A percentile compares a stretch with the other conserved stretches of the same genome.
phyloP scores from a whole-genome alignment of 495 filamentous ascomycete species.

The Aspergillus carlsbadensis region DNA sequence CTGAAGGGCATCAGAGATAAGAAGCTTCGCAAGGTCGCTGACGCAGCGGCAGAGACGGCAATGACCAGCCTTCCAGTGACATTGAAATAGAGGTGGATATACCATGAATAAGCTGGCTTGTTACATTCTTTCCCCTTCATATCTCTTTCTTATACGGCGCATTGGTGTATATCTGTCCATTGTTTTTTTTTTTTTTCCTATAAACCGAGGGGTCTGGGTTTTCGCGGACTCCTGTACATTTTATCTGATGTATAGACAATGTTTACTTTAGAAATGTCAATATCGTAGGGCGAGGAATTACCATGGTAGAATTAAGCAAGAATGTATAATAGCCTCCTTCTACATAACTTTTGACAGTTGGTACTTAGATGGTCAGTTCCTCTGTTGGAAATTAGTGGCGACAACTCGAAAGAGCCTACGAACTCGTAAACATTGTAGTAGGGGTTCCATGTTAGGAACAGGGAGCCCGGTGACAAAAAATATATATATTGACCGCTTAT shows the following conservation, averaged over 20 bases:
- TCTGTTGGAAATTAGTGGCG: too few relatives aligned
- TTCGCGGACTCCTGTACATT: conserved; percentile 18
- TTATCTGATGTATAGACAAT: conserved; percentile 19
- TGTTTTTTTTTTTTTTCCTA: conserved; percentile 15
- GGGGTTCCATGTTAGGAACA: too few relatives aligned
- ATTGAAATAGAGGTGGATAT: conserved; percentile 35
- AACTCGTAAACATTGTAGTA: too few relatives aligned
- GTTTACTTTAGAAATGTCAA: background rate
- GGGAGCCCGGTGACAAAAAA: background rate
- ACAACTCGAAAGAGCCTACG: too few relatives aligned
- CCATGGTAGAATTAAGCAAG: too few relatives aligned
- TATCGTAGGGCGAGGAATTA: background rate
- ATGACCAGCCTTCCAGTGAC: conserved; percentile 46
- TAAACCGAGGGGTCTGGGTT: conserved; percentile 2
- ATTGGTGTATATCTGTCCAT: conserved; percentile 22
- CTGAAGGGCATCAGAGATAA: conserved; percentile 67
- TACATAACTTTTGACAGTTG: too few relatives aligned
- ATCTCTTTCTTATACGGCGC: conserved; percentile 25
- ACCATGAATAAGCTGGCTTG: conserved; percentile 1
- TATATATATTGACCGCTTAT: conserved; percentile 16
- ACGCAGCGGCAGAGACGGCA: conserved; percentile 36
- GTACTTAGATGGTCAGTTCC: too few relatives aligned
- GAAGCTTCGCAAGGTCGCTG: conserved; percentile 67
- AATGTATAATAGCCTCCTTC: too few relatives aligned
- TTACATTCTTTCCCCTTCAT: conserved; percentile 7